Percentiles rank a stretch among this genome's conserved stretches.
These are phyloP conservation scores for Solanum peruvianum DNA, from an alignment of 257 asterid species.

Conservation along the genomic window DNA sequence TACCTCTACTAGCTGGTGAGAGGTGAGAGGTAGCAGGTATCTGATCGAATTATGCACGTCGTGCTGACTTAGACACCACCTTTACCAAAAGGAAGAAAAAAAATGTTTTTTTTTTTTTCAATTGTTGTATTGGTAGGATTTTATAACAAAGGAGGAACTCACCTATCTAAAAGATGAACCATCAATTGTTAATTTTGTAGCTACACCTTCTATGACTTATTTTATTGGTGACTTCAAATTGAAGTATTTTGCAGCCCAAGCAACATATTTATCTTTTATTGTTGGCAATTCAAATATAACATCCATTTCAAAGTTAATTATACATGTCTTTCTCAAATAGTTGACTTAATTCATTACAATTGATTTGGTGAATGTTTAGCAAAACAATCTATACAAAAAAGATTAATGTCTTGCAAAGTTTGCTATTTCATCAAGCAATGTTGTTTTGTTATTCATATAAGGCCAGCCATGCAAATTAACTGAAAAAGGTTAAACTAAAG, in stretches of 20 bases:
- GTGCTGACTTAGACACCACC: not conserved
- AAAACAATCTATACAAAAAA: not conserved
- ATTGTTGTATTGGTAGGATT: not conserved
- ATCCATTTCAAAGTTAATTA: not conserved
- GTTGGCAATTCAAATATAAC: not conserved
- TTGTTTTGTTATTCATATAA: not conserved
- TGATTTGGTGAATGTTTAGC: not conserved
- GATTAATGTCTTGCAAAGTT: not conserved
- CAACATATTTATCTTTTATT: not conserved
- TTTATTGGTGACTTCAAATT: not conserved
- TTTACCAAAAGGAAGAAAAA: not conserved
- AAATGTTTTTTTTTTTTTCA: not conserved
- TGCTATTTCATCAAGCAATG: not conserved
- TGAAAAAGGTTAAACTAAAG: not conserved
- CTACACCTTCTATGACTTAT: not conserved
- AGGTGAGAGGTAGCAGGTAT: not conserved
- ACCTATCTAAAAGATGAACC: not conserved
- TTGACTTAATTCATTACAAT: not conserved
- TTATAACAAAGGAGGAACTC: not conserved
- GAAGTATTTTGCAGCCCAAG: not conserved
- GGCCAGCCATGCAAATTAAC: not conserved
- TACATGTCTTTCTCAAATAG: not conserved
- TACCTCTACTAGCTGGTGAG: not conserved
- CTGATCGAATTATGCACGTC: not conserved
- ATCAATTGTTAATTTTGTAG: not conserved